Evolutionary conservation across 2,329 filamentous ascomycete genomes (phyloP), one percentile per base, ranked within the genome.

Genomic region (Cyanodermella asteris): DNA sequence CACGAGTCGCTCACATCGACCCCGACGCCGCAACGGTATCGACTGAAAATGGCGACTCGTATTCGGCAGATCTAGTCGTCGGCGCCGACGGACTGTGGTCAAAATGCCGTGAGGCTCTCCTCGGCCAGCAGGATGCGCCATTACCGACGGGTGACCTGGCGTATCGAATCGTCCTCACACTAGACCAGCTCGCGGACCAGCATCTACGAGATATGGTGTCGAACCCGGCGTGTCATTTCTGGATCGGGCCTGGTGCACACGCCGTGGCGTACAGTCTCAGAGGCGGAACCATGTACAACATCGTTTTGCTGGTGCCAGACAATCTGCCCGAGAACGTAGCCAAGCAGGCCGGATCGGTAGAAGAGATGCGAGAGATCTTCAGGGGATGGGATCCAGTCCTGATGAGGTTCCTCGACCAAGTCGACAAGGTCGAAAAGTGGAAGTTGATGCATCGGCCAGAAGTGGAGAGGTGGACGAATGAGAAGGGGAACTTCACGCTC

Each of bases 61-160:
- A 51, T 2, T 40, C 41, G 0, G 60, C 53, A 3, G 64, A 73
- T 34, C 42, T 73, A 5, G 47, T 76, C 5, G 51, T 75, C 2
- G 68, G 56, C 1, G 65, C 67, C 0, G 71, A 75, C 32, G 70
- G 70, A 0, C 44, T 74, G 0, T 71, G 66, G 64, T 71, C 64
- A 2, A 47, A 49, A 8, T 65, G 58, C 22, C 53, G 67, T 0
- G 51, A 56, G 25, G 45, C 46, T 3, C 56, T 62, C 10, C 40
- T 63, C 0, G 53, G 52, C 0, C 44, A 38, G 0, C 45, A 49
- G 4, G 57, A 61, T 18, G 44, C 49, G 5, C 63, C 68, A 0
- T 40, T 57, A 6, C 57, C 63, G 0, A 73, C 67, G 0, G 69
- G 68, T 0, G 69, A 75, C 38, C 41, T 74, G 9, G 70, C 68